A percentile compares a stretch with the other conserved stretches of the same genome.
These are phyloP conservation scores for Draba incana DNA, from an alignment of 345 rosid species.

Conservation along the genomic window DNA sequence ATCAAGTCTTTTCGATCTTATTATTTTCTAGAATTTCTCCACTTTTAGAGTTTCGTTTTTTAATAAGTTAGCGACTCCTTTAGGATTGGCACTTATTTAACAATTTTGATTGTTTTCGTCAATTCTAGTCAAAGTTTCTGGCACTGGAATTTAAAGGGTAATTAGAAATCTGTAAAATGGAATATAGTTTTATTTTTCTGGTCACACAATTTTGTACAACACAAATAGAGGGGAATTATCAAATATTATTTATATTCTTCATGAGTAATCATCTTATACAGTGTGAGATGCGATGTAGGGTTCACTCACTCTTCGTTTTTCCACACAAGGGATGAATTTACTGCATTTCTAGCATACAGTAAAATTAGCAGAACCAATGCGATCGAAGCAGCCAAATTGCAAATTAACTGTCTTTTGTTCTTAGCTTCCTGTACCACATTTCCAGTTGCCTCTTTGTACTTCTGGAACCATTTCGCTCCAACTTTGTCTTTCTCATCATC, in stretches of 20 bases:
- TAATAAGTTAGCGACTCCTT: neutral
- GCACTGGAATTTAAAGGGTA: constrained; percentile 8
- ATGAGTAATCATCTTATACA: constrained; percentile 32
- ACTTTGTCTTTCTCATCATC: constrained; percentile 40
- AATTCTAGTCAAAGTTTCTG: constrained; percentile 11
- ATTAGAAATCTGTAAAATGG: constrained; percentile 13
- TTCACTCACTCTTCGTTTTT: constrained; percentile 34
- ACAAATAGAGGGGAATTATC: constrained; percentile 1
- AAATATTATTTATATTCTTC: constrained; percentile 30
- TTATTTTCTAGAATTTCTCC: constrained; percentile 2
- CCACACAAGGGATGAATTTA: constrained; percentile 38
- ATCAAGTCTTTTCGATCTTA: neutral
- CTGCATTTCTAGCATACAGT: constrained; percentile 44
- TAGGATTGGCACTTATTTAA: constrained; percentile 1
- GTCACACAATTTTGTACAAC: constrained; percentile 7
- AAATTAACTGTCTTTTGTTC: constrained; percentile 39
- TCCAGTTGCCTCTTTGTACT: constrained; percentile 43
- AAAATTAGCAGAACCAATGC: constrained; percentile 39
- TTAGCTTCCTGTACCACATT: constrained; percentile 44
- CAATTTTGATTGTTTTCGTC: constrained; percentile 18
- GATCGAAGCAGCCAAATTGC: constrained; percentile 44
- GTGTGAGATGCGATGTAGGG: constrained; percentile 13
- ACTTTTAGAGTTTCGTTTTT: constrained; percentile 7
- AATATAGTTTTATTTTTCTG: constrained; percentile 12
- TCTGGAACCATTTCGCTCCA: constrained; percentile 42